Percentiles rank a stretch among this genome's conserved stretches.
Evolutionary conservation across 306 rosid genomes (phyloP).

Genomic region (Sphenostylis stenocarpa): DNA sequence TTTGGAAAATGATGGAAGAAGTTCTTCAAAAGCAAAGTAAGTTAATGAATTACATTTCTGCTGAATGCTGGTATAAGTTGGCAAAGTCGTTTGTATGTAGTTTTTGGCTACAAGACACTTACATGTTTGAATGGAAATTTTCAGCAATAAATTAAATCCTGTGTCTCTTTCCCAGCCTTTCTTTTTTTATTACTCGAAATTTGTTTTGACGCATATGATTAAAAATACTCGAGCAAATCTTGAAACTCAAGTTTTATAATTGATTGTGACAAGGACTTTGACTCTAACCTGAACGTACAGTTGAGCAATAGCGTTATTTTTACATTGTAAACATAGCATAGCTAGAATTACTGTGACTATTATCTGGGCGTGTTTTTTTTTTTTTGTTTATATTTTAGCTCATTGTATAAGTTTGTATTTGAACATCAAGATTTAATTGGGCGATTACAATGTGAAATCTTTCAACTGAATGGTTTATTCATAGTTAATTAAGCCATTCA

Average conservation of each 20-base stretch:
- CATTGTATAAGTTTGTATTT: background rate
- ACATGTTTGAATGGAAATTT: slow-evolving; percentile 8
- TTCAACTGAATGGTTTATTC: slow-evolving; percentile 4
- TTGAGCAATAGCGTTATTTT: background rate
- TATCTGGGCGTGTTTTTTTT: background rate
- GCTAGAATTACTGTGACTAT: background rate
- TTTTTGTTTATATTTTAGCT: background rate
- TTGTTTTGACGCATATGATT: background rate
- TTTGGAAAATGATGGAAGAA: slow-evolving; percentile 42
- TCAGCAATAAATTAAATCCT: background rate
- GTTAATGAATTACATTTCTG: slow-evolving; percentile 35
- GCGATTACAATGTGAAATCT: background rate
- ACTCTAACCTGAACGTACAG: background rate
- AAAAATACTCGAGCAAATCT: background rate
- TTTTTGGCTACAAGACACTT: background rate
- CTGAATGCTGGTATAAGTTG: slow-evolving; percentile 22
- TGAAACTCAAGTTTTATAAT: background rate
- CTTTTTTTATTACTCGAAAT: slow-evolving; percentile 1
- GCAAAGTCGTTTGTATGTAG: slow-evolving; percentile 8
- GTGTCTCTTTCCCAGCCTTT: background rate
- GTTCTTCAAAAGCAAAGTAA: slow-evolving; percentile 51
- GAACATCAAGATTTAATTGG: background rate
- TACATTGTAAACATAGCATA: background rate
- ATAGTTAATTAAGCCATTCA: background rate
- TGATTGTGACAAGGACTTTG: background rate